Evolutionary conservation across 805 yeast genomes (phyloP), one percentile per base, ranked within the genome.

Genomic region (Candida pseudoglaebosa): DNA sequence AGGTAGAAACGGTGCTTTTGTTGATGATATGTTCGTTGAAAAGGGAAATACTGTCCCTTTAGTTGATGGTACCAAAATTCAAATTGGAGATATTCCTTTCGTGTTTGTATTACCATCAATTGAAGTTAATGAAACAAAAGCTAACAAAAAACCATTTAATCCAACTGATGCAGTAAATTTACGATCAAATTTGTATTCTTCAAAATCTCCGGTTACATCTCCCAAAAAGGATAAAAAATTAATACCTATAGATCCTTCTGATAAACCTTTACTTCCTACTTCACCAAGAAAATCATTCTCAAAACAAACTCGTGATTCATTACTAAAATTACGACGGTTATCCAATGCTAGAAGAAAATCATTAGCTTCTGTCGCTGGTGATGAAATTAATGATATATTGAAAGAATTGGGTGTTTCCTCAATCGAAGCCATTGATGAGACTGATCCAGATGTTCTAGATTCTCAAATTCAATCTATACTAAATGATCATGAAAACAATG

Each of bases 1-100:
- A 49, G 99, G 99, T 14, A 75, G 96, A 50, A 93, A 93, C 59
- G 99, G 99, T 28, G 97, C 97, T 2, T 93, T 93, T 69, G 95
- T 93, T 3, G 93, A 91, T 59, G 96, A 89, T 48, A 71, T 70
- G 24, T 93, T 91, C 59, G 83, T 93, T 5, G 96, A 88, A 55
- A 78, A 84, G 44, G 97, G 96, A 6, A 80, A 86, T 26, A 93
- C 99, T 0, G 89, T 93, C 6, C 96, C 96, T 2, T 66, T 93
- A 34, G 71, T 70, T 16, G 87, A 91, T 61, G 85, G 83, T 29
- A 80, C 90, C 1, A 84, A 84, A 50, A 80, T 93, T 36, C 98
- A 93, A 59, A 87, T 93, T 28, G 98, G 97, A 10, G 95, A 88
- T 52, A 86, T 91, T 13, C 83, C 88, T 6, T 93, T 93, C 59